Conservation (phyloP, 768 basidiomycete species). For the Leucogyrophana mollusca region DNA sequence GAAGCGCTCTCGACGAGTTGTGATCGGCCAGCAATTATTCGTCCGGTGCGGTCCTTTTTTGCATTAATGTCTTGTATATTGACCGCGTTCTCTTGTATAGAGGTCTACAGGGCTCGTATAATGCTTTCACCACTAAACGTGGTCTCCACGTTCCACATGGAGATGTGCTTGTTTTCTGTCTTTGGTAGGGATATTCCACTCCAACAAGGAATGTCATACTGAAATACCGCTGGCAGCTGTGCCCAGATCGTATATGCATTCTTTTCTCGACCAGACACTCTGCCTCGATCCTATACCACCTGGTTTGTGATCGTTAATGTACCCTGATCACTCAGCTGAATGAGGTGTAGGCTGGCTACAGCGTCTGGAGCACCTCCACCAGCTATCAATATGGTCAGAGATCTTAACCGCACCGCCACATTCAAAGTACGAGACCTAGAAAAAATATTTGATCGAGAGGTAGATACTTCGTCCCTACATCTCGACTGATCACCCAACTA, state of each 20-base stretch:
- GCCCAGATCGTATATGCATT: slow-evolving; percentile 86
- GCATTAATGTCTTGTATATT: neutral
- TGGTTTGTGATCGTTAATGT: slow-evolving; percentile 55
- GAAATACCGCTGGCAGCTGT: slow-evolving; percentile 63
- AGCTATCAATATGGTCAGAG: slow-evolving; percentile 58
- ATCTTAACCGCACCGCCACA: slow-evolving; percentile 54
- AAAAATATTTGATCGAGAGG: slow-evolving; percentile 46
- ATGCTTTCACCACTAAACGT: slow-evolving; percentile 66
- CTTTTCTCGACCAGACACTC: slow-evolving; percentile 77
- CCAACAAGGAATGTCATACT: no score
- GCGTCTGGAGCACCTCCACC: slow-evolving; percentile 64
- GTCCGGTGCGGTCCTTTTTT: slow-evolving; percentile 60
- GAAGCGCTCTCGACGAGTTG: slow-evolving; percentile 57
- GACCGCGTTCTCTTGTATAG: slow-evolving; percentile 34
- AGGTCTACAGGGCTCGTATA: slow-evolving; percentile 89
- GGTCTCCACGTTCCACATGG: slow-evolving; percentile 79
- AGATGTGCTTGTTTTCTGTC: slow-evolving; percentile 74
- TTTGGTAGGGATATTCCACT: slow-evolving; percentile 48
- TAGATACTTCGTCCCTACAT: slow-evolving; percentile 23
- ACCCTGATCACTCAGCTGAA: no score
- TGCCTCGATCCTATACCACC: slow-evolving; percentile 69
- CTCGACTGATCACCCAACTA: neutral
- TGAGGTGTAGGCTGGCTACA: slow-evolving; percentile 77
- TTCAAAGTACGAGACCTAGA: slow-evolving; percentile 62
- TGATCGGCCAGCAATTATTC: slow-evolving; percentile 85